These are phyloP conservation scores for Cyclotella sp. DNA, from an alignment of 108 stramenopile species.

Conservation along the genomic window DNA sequence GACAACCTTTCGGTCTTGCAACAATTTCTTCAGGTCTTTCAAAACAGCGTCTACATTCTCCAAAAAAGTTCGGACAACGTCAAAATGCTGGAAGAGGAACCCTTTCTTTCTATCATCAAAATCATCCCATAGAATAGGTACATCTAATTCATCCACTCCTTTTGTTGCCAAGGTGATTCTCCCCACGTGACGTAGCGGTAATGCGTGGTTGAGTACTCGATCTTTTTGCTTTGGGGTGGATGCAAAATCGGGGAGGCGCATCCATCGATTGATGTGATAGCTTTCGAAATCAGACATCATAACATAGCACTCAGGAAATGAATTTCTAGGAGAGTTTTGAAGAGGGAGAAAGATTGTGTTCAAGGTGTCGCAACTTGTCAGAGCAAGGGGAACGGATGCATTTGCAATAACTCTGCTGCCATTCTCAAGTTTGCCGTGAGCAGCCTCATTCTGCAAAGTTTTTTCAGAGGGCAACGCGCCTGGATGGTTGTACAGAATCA, in stretches of 20 bases:
- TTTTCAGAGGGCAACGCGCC: constrained; percentile 18
- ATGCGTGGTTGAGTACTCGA: constrained; percentile 24
- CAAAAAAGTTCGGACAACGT: constrained; percentile 33
- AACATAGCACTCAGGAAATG: constrained; percentile 32
- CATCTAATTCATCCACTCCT: constrained; percentile 38
- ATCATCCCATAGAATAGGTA: constrained; percentile 36
- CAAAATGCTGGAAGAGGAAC: constrained; percentile 47
- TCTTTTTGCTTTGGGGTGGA: constrained; percentile 8
- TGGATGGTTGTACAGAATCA: constrained; percentile 36
- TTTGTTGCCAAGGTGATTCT: constrained; percentile 36
- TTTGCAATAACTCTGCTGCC: constrained; percentile 23
- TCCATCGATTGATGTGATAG: constrained; percentile 58
- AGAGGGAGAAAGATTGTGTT: constrained; percentile 45
- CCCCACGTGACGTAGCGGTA: constrained; percentile 47
- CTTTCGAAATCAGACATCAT: constrained; percentile 45
- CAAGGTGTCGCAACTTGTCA: constrained; percentile 44
- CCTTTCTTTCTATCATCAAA: constrained; percentile 28
- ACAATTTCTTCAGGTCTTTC: constrained; percentile 32
- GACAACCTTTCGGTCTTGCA: constrained; percentile 31
- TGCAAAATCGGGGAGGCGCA: constrained; percentile 39
- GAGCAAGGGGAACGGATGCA: constrained; percentile 33
- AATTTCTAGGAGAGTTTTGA: background rate
- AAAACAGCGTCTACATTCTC: constrained; percentile 50
- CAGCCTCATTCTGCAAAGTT: constrained; percentile 13
- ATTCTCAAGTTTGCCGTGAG: constrained; percentile 13